Percentiles rank a stretch among this genome's conserved stretches.
Evolutionary conservation across 805 yeast genomes (phyloP).

Genomic region (Wickerhamomyces queroliae): DNA sequence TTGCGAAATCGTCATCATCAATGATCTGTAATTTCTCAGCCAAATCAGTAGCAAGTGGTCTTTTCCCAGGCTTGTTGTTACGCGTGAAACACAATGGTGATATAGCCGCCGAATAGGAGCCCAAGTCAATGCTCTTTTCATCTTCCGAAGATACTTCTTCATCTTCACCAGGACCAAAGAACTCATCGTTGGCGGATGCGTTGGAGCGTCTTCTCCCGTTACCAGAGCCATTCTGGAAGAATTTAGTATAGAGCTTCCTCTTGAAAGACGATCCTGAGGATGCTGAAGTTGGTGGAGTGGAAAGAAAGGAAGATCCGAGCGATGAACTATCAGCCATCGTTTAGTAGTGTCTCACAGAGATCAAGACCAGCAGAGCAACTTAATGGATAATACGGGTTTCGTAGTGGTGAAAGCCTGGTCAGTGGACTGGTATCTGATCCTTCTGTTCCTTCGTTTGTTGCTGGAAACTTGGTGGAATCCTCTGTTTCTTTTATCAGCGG

Average conservation of each 20-base stretch:
- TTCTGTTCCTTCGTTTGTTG: no score
- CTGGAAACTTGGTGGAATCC: no score
- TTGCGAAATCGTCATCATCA: constrained; percentile 31
- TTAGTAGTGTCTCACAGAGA: neutral
- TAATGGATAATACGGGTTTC: no score
- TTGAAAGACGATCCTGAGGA: neutral
- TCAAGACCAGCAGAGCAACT: no score
- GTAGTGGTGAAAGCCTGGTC: no score
- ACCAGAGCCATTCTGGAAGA: neutral
- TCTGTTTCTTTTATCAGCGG: no score
- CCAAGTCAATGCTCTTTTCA: constrained; percentile 7
- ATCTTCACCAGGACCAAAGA: neutral
- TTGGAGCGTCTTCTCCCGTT: neutral
- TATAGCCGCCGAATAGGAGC: constrained; percentile 10
- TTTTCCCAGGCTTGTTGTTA: neutral
- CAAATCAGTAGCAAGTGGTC: no score
- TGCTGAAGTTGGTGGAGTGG: neutral
- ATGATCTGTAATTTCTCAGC: constrained; percentile 4
- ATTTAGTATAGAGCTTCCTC: neutral
- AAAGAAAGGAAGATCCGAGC: neutral
- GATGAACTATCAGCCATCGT: neutral
- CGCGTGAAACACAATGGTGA: constrained; percentile 13
- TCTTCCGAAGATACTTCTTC: constrained; percentile 1
- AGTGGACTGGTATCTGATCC: no score
- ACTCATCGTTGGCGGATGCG: neutral